Percentiles rank a stretch among this genome's conserved stretches.
Conservation (phyloP, 192 early-diverging fungal species). For the Umbelopsis sp. region DNA sequence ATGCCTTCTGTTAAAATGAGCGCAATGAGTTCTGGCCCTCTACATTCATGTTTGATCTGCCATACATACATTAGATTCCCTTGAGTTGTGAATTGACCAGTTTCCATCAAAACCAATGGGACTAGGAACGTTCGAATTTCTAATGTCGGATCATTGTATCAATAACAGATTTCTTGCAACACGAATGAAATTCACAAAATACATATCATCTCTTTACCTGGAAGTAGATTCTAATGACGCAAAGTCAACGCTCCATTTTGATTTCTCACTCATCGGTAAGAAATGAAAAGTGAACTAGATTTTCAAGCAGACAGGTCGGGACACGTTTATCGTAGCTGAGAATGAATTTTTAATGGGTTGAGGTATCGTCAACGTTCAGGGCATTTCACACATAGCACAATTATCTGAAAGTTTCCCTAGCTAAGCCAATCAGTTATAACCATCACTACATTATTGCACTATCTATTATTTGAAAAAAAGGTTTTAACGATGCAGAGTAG, state of each 20-base stretch:
- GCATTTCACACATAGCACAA: no score
- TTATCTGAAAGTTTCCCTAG: no score
- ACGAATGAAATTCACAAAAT: background rate
- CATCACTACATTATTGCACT: background rate
- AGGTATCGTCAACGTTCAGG: background rate
- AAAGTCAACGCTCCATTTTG: slow-evolving; percentile 14
- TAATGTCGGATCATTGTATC: background rate
- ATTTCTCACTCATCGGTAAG: background rate
- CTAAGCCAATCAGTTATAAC: background rate
- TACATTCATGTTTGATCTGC: background rate
- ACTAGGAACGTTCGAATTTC: slow-evolving; percentile 19
- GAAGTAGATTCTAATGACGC: background rate
- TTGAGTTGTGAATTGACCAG: slow-evolving; percentile 12
- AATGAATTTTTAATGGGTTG: background rate
- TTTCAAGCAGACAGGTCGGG: background rate
- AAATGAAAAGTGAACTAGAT: background rate
- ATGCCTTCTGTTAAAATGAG: slow-evolving; percentile 13
- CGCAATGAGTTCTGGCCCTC: background rate
- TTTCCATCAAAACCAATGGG: slow-evolving; percentile 30
- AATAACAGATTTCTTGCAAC: background rate
- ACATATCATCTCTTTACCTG: background rate
- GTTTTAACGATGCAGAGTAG: background rate
- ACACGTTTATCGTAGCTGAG: background rate
- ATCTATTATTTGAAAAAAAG: background rate
- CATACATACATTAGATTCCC: slow-evolving; percentile 14